Evolutionary conservation across 352 stramenopile species (phyloP).

Genomic region (Globisporangium radiosum): DNA sequence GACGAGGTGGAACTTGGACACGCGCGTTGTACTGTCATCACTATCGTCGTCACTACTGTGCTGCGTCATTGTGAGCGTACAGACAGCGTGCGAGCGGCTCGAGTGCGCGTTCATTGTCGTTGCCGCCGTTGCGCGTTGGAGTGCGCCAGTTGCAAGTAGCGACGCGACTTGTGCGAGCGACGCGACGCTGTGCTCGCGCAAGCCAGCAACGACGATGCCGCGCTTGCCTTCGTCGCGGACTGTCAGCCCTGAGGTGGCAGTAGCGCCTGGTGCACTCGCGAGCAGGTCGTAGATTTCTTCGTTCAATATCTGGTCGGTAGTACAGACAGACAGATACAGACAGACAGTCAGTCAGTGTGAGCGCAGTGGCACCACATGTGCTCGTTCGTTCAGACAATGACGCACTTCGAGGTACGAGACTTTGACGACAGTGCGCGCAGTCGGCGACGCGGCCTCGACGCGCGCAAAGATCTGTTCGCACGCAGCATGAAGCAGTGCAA

Average conservation of each 20-base stretch:
- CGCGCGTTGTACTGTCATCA: conserved; percentile 20
- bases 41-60: neutral
- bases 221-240: conserved; percentile 87
- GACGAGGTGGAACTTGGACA: conserved; percentile 91
- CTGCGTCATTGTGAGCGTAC: conserved; percentile 83
- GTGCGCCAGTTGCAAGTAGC: conserved; percentile 38
- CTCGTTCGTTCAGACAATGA: neutral
- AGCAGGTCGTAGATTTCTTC: conserved; percentile 96
- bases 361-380: too few relatives aligned
- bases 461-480: conserved; percentile 39
- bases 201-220: conserved; percentile 84
- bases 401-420: conserved; percentile 70
- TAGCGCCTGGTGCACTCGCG: conserved; percentile 5
- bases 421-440: conserved; percentile 40
- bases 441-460: conserved; percentile 18
- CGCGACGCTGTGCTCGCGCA: conserved; percentile 72
- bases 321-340: neutral
- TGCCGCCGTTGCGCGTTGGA: conserved; percentile 49
- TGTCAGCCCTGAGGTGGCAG: conserved; percentile 23
- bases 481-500: neutral
- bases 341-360: neutral
- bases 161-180: conserved; percentile 34
- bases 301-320: conserved; percentile 90
- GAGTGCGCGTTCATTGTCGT: conserved; percentile 74
- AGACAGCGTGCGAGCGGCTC: conserved; percentile 88